Base-by-base conservation (phyloP, 2,329 filamentous ascomycete species). In the Sporothrix schenckii region DNA sequence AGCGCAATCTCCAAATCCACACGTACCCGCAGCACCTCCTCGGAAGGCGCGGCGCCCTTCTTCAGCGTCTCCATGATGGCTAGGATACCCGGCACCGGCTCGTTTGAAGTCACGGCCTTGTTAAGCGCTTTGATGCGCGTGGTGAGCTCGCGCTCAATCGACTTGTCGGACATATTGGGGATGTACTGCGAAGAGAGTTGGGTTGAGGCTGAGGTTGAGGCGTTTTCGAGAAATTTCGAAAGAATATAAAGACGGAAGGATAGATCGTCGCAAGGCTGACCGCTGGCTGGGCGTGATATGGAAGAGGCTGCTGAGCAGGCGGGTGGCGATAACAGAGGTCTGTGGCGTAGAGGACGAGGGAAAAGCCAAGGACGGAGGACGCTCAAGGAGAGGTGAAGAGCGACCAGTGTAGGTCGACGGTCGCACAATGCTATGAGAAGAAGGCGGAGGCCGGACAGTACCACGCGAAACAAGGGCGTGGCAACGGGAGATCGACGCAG, bases 1-100 rank as follows among this genome's bases (percentile, higher is more conserved):
- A 16, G 44, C 14, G 44, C 47, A n/a, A 13, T 56, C 83, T 4
- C 13, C 53, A 34, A 34, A 13, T 41, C 56, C 30, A n/a, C 14
- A 68, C 87, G 75, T 83, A 90, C 91, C 77, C 94, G 89, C 74
- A 99, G 84, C 75, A 97, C 87, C 75, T 97, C 93, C 81, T 99
- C 95, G 2, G 92, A 95, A 11, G 94, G 92, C 61, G 88, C 87
- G 49, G 94, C 89, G 73, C 92, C 91, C 76, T 90, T 89, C 81
- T 94, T 92, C 52, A 98, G 85, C 66, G 90, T 88, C 76, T 91
- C 89, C 68, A 99, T 84, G 72, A 98, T 85, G 68, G 86, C 84
- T 69, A 96, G 83, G 66, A 97, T 86, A 72, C 88, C 91, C 53
- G 89, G 81, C 34, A 92, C 78, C 4, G 93, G 88, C 77, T 97